phyloP scores from a whole-genome alignment of 495 filamentous ascomycete species.

The Hamigera avellanea region DNA sequence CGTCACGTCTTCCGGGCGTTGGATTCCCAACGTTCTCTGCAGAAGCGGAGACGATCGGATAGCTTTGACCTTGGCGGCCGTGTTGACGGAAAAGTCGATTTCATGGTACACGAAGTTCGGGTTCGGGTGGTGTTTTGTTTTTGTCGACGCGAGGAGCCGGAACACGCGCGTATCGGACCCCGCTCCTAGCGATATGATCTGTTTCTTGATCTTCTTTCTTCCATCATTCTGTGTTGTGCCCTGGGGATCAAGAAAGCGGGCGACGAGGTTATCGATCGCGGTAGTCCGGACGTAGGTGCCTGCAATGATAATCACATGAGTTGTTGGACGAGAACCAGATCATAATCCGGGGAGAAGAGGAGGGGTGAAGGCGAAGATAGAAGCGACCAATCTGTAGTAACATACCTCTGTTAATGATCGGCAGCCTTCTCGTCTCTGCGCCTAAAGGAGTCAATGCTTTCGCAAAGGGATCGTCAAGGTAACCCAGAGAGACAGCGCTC shows the following conservation, averaged over 20 bases:
- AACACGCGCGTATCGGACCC: constrained; percentile 87
- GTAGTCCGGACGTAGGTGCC: constrained; percentile 91
- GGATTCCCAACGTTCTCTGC: constrained; percentile 18
- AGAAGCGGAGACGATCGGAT: constrained; percentile 34
- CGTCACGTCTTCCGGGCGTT: constrained; percentile 10
- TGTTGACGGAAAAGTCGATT: constrained; percentile 76
- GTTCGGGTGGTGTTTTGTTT: constrained; percentile 1
- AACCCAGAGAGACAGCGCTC: constrained; percentile 81
- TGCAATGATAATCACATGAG: constrained; percentile 24
- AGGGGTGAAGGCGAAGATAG: too few relatives aligned
- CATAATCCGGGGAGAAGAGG: too few relatives aligned
- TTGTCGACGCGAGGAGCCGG: constrained; percentile 34
- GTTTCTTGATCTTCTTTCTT: constrained; percentile 36
- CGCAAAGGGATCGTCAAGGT: constrained; percentile 75
- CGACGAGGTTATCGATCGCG: constrained; percentile 72
- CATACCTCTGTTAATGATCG: constrained; percentile 87
- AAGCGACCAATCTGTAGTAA: constrained; percentile 1
- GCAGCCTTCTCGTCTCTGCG: constrained; percentile 45
- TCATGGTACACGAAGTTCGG: constrained; percentile 72
- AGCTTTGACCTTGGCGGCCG: constrained; percentile 46
- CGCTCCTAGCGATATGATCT: constrained; percentile 89
- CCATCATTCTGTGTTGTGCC: constrained; percentile 5
- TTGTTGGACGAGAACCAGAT: too few relatives aligned
- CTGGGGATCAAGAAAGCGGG: constrained; percentile 47
- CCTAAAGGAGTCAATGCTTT: constrained; percentile 44